Base-by-base conservation (phyloP, 2,329 filamentous ascomycete genomes). In the Tolypocladium nubicola region DNA sequence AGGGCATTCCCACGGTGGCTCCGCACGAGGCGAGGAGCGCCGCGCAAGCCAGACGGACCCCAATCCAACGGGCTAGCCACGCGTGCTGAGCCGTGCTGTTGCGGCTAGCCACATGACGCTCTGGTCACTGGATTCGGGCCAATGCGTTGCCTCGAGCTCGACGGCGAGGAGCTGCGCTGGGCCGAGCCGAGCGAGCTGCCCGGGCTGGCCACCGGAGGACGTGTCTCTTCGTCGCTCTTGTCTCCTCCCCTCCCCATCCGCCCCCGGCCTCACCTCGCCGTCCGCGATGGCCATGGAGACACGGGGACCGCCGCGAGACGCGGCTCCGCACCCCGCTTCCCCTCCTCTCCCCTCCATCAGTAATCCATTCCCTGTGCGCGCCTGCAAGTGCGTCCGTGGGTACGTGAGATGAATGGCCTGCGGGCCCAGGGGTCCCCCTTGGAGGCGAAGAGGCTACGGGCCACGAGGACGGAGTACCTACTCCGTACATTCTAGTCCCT, bases 51-150 rank as follows among this genome's bases (percentile, higher is more conserved):
- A 19, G 2, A n/a, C 47, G 47, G 47, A 35, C 47, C 47, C 47
- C 21, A 33, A 50, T n/a, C 16, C 47, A 35, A 30, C 47, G 47
- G 30, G 47, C 47, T 9, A 50, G 19, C 47, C 47, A 35, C 47
- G 30, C 30, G 47, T n/a, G 47, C 45, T 47, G 23, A 30, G 23
- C 39, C 26, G 37, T 43, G 52, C 41, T 54, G 60, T 57, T 56
- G 55, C 62, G 60, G 61, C 50, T 64, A 62, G 58, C 62, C 64
- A 67, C 64, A 66, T 64, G 61, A 60, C 47, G 38, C 19, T 59
- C 47, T 41, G 56, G 62, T 67, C 66, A 67, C 64, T 64, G 63
- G 64, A 60, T 61, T 61, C n/a, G 37, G 40, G 30, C 30, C 47
- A 13, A 16, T 33, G 47, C 47, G 19, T 35, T 8, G 30, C 47